Evolutionary conservation across 129 eudicot species (phyloP).

Genomic region (Escallonia herrerae): DNA sequence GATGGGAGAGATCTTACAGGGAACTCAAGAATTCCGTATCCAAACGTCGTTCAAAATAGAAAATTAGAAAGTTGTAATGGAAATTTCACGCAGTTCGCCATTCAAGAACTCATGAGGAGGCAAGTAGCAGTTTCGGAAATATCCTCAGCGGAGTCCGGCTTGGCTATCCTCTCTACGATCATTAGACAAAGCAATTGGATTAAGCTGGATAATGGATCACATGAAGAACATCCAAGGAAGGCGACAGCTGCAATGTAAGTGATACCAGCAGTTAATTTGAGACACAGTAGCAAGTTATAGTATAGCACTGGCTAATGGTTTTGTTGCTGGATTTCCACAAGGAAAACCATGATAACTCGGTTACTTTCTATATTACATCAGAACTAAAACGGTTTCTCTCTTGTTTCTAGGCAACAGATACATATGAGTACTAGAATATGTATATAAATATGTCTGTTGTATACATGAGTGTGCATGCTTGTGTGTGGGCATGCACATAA

Average conservation of each 20-base stretch:
- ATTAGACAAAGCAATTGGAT: conserved; percentile 17
- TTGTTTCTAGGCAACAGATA: too few relatives aligned
- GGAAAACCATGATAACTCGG: too few relatives aligned
- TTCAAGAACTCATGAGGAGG: conserved; percentile 49
- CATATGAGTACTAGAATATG: too few relatives aligned
- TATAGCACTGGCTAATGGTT: background rate
- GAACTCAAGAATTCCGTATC: conserved; percentile 8
- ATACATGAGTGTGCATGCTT: too few relatives aligned
- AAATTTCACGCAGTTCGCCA: conserved; percentile 27
- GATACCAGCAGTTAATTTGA: background rate
- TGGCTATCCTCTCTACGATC: conserved; percentile 27
- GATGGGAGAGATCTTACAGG: conserved; percentile 14
- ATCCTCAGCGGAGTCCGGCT: conserved; percentile 35
- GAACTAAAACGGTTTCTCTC: too few relatives aligned
- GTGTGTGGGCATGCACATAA: too few relatives aligned
- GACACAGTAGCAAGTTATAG: too few relatives aligned
- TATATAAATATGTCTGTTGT: too few relatives aligned
- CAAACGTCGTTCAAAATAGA: conserved; percentile 9
- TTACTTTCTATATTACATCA: too few relatives aligned
- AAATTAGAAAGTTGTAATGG: conserved; percentile 13
- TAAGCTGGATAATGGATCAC: conserved; percentile 15
- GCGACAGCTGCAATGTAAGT: conserved; percentile 32
- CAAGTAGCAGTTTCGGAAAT: conserved; percentile 37
- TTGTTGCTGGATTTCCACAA: background rate
- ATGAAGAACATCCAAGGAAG: conserved; percentile 24